A percentile compares a stretch with the other conserved stretches of the same genome.
Evolutionary conservation across 2,329 filamentous ascomycete genomes (phyloP).

Genomic region (Helicocarpus griseus): DNA sequence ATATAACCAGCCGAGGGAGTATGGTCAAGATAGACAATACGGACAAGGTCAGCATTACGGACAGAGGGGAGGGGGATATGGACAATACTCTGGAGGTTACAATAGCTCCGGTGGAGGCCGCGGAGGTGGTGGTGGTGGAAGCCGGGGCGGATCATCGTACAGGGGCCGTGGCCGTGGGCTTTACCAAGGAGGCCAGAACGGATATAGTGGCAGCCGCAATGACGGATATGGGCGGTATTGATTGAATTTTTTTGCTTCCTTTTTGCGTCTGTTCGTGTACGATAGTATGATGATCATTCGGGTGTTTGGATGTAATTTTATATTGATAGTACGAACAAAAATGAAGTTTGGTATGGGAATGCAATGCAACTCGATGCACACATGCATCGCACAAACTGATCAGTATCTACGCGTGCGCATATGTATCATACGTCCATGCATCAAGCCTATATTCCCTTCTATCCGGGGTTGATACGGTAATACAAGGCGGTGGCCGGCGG

Average conservation of each 20-base stretch:
- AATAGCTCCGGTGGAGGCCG: slow-evolving; percentile 13
- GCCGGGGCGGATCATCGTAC: slow-evolving; percentile 12
- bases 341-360: not conserved
- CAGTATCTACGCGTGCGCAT: too few relatives aligned
- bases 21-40: slow-evolving; percentile 11
- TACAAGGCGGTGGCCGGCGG: not conserved
- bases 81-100: slow-evolving; percentile 10
- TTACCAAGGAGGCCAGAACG: slow-evolving; percentile 22
- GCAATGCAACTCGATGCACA: not conserved
- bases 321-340: not conserved
- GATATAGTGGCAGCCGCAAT: slow-evolving; percentile 19
- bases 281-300: not conserved
- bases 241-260: slow-evolving; percentile 4
- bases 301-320: not conserved
- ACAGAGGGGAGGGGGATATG: slow-evolving; percentile 12
- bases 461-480: not conserved
- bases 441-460: too few relatives aligned
- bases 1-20: slow-evolving; percentile 6
- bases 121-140: slow-evolving; percentile 18
- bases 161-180: slow-evolving; percentile 16
- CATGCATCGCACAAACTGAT: too few relatives aligned
- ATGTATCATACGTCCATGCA: too few relatives aligned
- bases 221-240: slow-evolving; percentile 32
- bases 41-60: slow-evolving; percentile 16
- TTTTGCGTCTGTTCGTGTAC: not conserved